phyloP scores from a whole-genome alignment of 768 basidiomycete species.

The Mycena alexandri region DNA sequence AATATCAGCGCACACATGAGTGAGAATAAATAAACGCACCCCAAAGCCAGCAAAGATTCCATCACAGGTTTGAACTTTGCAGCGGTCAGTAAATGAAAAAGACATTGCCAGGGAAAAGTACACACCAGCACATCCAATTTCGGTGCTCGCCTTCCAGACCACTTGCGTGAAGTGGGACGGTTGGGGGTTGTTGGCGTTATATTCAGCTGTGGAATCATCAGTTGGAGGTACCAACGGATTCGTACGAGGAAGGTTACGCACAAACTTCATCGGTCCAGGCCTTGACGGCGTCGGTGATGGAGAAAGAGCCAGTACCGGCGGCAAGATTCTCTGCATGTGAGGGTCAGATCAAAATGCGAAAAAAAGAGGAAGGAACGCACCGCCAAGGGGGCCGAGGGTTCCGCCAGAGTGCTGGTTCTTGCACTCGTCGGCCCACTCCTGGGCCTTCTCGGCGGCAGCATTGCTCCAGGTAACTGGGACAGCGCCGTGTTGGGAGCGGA shows the following conservation, averaged over 20 bases:
- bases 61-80: conserved; percentile 57
- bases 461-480: conserved; percentile 73
- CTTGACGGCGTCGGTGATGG: conserved; percentile 63
- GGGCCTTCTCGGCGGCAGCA: conserved; percentile 70
- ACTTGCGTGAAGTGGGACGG: conserved; percentile 82
- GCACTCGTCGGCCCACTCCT: conserved; percentile 78
- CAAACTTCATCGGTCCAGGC: conserved; percentile 78
- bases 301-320: conserved; percentile 74
- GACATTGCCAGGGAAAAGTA: neutral
- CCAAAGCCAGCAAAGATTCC: conserved; percentile 73
- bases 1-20: neutral
- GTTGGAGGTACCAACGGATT: neutral
- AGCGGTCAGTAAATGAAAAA: neutral
- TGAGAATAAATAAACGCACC: conserved; percentile 50
- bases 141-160: conserved; percentile 76
- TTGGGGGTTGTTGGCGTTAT: conserved; percentile 67
- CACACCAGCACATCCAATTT: conserved; percentile 71
- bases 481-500: conserved; percentile 77
- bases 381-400: conserved; percentile 72
- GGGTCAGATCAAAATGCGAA: neutral
- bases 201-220: conserved; percentile 57
- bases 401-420: conserved; percentile 79
- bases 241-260: conserved; percentile 49
- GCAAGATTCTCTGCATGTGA: conserved; percentile 74
- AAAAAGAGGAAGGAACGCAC: conserved; percentile 49